Conservation (phyloP, 2,329 filamentous ascomycete species). For the Cryphonectria carpinicola region DNA sequence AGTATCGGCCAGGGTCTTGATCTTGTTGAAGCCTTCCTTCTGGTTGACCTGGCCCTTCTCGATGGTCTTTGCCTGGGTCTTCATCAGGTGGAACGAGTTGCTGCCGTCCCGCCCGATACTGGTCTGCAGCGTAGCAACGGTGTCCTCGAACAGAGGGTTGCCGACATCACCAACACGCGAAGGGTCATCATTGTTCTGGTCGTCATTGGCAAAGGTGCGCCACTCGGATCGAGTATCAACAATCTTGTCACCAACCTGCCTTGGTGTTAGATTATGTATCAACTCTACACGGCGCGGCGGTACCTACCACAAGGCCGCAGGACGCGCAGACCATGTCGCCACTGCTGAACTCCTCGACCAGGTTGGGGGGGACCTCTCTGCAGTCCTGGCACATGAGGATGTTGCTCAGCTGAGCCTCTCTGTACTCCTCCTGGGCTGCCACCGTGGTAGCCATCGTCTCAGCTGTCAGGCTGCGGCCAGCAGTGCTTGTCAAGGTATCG, state of each 20-base stretch:
- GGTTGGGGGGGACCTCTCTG: constrained; percentile 86
- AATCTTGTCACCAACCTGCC: constrained; percentile 75
- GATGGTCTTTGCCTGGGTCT: constrained; percentile 69
- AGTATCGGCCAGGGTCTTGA: constrained; percentile 82
- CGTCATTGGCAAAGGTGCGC: constrained; percentile 98
- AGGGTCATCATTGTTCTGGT: constrained; percentile 93
- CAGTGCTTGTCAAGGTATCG: constrained; percentile 13
- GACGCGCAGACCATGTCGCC: constrained; percentile 92
- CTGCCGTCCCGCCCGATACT: constrained; percentile 81
- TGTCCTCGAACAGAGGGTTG: constrained; percentile 87
- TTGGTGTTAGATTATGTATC: not conserved
- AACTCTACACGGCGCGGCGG: no score
- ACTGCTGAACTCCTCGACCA: constrained; percentile 89
- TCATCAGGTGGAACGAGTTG: constrained; percentile 73
- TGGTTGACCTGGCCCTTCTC: constrained; percentile 49
- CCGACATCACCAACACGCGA: constrained; percentile 96
- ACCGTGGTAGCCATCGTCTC: constrained; percentile 51
- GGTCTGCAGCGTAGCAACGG: constrained; percentile 71
- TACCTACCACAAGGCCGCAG: constrained; percentile 75
- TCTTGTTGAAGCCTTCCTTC: constrained; percentile 80
- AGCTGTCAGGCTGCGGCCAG: constrained; percentile 27
- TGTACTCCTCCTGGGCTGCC: constrained; percentile 53
- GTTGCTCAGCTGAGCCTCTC: constrained; percentile 72
- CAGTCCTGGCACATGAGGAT: constrained; percentile 88
- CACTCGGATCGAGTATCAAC: constrained; percentile 97